phyloP scores from a whole-genome alignment of 2,329 filamentous ascomycete species.

The Fusarium oligoseptatum region DNA sequence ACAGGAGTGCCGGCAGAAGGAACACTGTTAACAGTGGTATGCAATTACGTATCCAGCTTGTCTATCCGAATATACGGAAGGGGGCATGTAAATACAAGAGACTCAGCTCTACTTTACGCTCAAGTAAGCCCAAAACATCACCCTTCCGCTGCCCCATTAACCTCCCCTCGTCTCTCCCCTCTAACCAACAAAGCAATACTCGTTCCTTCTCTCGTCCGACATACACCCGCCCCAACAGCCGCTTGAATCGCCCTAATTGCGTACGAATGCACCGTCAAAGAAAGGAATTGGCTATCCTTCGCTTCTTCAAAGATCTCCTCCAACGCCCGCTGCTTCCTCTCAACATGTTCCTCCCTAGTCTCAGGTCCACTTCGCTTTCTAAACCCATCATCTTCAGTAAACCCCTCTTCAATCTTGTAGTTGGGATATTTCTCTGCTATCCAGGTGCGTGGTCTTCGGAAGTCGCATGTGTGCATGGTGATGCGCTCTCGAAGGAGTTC shows the following conservation, averaged over 20 bases:
- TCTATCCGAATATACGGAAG: background rate
- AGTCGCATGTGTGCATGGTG: conserved; percentile 73
- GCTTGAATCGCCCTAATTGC: conserved; percentile 58
- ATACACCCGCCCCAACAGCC: conserved; percentile 61
- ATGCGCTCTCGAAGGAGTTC: conserved; percentile 71
- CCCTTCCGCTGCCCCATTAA: background rate
- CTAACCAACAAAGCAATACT: conserved; percentile 70
- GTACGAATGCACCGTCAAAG: conserved; percentile 64
- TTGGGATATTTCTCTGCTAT: conserved; percentile 64
- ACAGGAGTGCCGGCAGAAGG: background rate
- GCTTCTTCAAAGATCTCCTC: conserved; percentile 61
- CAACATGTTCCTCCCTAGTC: conserved; percentile 61
- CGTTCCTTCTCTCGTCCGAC: conserved; percentile 62
- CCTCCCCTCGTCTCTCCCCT: conserved; percentile 46
- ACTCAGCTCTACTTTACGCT: background rate
- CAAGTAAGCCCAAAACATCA: background rate
- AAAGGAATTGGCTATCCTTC: conserved; percentile 56
- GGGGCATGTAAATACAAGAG: background rate
- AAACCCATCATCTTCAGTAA: conserved; percentile 67
- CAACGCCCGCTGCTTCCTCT: conserved; percentile 57
- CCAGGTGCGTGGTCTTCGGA: conserved; percentile 61
- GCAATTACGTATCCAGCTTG: background rate
- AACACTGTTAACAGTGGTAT: background rate
- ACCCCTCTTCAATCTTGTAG: conserved; percentile 66
- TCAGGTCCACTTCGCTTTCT: conserved; percentile 64